A percentile compares a stretch with the other conserved stretches of the same genome.
phyloP scores from a whole-genome alignment of 2,329 filamentous ascomycete genomes.

The Venturia asperata region DNA sequence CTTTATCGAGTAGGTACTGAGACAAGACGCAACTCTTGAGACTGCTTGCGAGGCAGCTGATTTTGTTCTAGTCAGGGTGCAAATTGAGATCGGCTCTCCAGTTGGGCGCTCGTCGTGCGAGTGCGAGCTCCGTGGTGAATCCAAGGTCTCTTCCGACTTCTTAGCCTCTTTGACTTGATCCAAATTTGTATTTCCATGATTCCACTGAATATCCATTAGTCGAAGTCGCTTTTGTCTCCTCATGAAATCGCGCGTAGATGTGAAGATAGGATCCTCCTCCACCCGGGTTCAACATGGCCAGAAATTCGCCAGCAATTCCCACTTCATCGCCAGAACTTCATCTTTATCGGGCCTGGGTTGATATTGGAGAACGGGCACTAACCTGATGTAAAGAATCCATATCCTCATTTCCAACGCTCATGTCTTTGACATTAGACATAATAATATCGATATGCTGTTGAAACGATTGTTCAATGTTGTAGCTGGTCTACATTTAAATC shows the following conservation, averaged over 20 bases:
- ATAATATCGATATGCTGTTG: neutral
- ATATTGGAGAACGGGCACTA: neutral
- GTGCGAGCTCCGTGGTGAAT: neutral
- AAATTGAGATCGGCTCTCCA: neutral
- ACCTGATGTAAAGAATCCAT: neutral
- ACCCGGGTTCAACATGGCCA: neutral
- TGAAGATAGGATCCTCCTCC: neutral
- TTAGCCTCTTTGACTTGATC: neutral
- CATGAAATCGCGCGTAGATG: neutral
- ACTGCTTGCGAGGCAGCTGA: slow-evolving; percentile 12
- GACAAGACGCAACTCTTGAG: slow-evolving; percentile 29
- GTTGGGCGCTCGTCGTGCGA: neutral
- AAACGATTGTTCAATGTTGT: slow-evolving; percentile 4
- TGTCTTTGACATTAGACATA: neutral
- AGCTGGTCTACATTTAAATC: neutral
- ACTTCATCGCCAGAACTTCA: neutral
- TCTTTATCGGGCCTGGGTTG: neutral
- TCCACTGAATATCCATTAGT: neutral
- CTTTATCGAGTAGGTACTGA: slow-evolving; percentile 30
- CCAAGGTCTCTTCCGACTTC: neutral
- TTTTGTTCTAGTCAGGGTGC: slow-evolving; percentile 15
- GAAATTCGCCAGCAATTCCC: neutral
- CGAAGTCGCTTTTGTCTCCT: neutral
- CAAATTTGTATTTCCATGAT: neutral
- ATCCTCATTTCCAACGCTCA: neutral